phyloP scores from a whole-genome alignment of 495 filamentous ascomycete species.

The Bryoglossum gracile region DNA sequence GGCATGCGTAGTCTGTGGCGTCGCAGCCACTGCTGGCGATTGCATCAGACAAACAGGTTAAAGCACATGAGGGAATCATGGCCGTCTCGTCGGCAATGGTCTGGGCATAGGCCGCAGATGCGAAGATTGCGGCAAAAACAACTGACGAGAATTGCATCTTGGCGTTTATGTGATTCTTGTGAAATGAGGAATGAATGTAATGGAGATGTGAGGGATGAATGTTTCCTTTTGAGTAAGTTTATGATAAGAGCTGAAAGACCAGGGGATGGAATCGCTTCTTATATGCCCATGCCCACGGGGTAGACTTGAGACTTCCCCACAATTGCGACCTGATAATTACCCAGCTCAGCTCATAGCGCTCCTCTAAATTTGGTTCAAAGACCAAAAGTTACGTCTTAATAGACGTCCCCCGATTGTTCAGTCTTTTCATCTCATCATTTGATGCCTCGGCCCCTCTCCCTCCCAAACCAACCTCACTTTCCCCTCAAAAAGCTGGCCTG shows the following conservation, averaged over 20 bases:
- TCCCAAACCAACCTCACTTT: not conserved
- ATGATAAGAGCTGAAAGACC: not conserved
- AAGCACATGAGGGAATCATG: constrained; percentile 11
- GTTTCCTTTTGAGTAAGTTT: not conserved
- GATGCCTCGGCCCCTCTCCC: no score
- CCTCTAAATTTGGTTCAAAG: not conserved
- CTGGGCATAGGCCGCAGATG: constrained; percentile 12
- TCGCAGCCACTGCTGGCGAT: constrained; percentile 6
- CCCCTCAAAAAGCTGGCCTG: not conserved
- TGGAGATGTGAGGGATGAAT: not conserved
- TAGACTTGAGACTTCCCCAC: not conserved
- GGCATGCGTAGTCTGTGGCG: constrained; percentile 13
- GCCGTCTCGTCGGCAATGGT: constrained; percentile 1
- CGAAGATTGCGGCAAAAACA: constrained; percentile 4
- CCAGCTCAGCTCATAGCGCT: not conserved
- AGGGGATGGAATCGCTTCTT: not conserved
- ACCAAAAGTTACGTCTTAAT: not conserved
- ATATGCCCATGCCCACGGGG: not conserved
- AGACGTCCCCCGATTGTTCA: not conserved
- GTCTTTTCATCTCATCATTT: no score
- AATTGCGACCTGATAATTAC: not conserved
- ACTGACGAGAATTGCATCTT: constrained; percentile 18
- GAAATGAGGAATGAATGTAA: not conserved
- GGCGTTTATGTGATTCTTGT: constrained; percentile 4
- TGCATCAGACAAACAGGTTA: constrained; percentile 11